Percentiles rank a stretch among this genome's conserved stretches.
Evolutionary conservation across 176 grass and related monocot genomes (phyloP).

Genomic region (Carex littledalei): DNA sequence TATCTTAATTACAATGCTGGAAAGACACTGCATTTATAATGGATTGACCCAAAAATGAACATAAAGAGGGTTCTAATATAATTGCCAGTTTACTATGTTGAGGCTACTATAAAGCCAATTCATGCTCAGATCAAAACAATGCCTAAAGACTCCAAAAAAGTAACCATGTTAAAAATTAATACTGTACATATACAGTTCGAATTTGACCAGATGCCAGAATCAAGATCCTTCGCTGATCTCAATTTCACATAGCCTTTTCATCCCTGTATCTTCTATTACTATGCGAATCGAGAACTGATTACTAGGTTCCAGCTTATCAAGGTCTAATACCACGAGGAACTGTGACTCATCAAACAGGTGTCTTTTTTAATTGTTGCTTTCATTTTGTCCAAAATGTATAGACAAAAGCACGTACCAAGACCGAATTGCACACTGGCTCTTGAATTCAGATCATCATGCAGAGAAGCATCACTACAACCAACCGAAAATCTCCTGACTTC

Average conservation of each 20-base stretch:
- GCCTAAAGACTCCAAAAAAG: neutral
- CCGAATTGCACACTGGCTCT: constrained; percentile 5
- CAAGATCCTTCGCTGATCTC: neutral
- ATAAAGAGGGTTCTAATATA: neutral
- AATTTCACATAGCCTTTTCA: neutral
- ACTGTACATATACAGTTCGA: neutral
- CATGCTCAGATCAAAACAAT: neutral
- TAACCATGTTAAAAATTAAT: neutral
- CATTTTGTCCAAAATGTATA: neutral
- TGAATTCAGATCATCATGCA: constrained; percentile 12
- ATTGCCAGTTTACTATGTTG: neutral
- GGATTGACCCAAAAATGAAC: neutral
- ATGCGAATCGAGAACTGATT: neutral
- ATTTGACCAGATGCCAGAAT: neutral
- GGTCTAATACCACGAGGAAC: neutral
- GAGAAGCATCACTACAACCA: neutral
- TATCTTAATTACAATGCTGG: neutral
- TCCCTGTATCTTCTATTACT: neutral
- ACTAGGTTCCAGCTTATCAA: neutral
- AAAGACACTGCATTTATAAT: neutral
- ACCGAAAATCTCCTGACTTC: neutral
- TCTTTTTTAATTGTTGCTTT: neutral
- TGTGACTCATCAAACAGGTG: neutral
- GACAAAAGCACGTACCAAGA: constrained; percentile 13
- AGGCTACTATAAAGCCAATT: neutral